Conservation (phyloP, 1,139 yeast genomes). For the Debaryomyces subglobosus region DNA sequence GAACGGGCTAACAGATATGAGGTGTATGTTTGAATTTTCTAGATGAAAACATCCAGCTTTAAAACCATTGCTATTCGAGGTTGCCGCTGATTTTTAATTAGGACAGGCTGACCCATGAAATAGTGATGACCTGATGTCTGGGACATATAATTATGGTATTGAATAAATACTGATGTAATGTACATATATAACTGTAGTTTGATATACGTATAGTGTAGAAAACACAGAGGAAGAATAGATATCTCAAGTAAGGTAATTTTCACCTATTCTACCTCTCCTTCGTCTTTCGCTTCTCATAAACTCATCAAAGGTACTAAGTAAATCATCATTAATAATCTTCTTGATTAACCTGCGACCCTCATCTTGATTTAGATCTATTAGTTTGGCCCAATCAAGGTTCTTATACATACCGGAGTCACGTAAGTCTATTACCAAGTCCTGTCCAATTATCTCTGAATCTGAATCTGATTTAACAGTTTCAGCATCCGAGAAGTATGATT, state of each 20-base stretch:
- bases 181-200: conserved; percentile 3
- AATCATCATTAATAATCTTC: conserved; percentile 36
- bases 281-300: conserved; percentile 33
- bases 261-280: conserved; percentile 51
- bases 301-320: conserved; percentile 35
- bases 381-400: conserved; percentile 56
- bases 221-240: neutral
- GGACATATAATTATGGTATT: conserved; percentile 46
- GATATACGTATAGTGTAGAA: neutral
- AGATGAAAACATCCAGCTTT: conserved; percentile 44
- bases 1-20: conserved; percentile 23
- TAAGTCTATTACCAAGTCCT: conserved; percentile 45
- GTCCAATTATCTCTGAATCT: conserved; percentile 10
- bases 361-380: conserved; percentile 32
- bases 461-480: conserved; percentile 5
- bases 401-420: conserved; percentile 63
- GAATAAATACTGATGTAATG: conserved; percentile 3
- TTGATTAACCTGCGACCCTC: conserved; percentile 36
- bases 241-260: conserved; percentile 36
- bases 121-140: conserved; percentile 79
- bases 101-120: conserved; percentile 76
- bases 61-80: conserved; percentile 94
- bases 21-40: conserved; percentile 23
- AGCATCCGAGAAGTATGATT: conserved; percentile 12
- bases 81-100: conserved; percentile 53